These are phyloP conservation scores for Sugiyamaella japonica DNA, from an alignment of 1,139 yeast genomes.

Conservation along the genomic window DNA sequence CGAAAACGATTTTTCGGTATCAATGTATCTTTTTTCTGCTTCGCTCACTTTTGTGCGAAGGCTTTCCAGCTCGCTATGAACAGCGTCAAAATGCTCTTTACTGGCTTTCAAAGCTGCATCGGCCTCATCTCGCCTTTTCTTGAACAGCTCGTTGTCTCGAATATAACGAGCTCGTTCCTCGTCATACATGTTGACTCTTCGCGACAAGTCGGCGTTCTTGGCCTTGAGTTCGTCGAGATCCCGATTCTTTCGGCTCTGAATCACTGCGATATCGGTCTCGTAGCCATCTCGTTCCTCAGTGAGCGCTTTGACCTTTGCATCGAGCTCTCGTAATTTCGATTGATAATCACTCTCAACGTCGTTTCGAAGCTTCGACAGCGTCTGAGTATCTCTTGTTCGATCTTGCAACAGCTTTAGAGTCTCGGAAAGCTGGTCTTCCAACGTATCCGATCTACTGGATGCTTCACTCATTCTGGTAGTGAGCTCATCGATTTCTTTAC, in stretches of 20 bases:
- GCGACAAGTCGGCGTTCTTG: constrained; percentile 36
- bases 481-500: constrained; percentile 78
- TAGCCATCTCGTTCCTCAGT: constrained; percentile 61
- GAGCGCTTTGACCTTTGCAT: constrained; percentile 45
- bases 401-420: constrained; percentile 72
- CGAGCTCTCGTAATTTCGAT: constrained; percentile 49
- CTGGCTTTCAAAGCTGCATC: constrained; percentile 33
- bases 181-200: constrained; percentile 34
- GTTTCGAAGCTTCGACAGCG: constrained; percentile 64
- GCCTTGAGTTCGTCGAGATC: constrained; percentile 44
- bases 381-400: constrained; percentile 72
- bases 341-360: constrained; percentile 67
- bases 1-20: constrained; percentile 35
- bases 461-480: constrained; percentile 67
- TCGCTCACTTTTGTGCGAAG: constrained; percentile 33
- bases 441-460: constrained; percentile 56
- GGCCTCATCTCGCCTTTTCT: constrained; percentile 31
- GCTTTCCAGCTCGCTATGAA: constrained; percentile 27
- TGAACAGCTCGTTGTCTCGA: constrained; percentile 30
- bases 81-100: constrained; percentile 35
- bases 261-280: constrained; percentile 54
- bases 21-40: constrained; percentile 37
- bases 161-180: constrained; percentile 34
- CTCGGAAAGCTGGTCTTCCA: constrained; percentile 81
- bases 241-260: constrained; percentile 52